Base-by-base conservation (phyloP, 768 basidiomycete species). In the Dendrothele bispora region DNA sequence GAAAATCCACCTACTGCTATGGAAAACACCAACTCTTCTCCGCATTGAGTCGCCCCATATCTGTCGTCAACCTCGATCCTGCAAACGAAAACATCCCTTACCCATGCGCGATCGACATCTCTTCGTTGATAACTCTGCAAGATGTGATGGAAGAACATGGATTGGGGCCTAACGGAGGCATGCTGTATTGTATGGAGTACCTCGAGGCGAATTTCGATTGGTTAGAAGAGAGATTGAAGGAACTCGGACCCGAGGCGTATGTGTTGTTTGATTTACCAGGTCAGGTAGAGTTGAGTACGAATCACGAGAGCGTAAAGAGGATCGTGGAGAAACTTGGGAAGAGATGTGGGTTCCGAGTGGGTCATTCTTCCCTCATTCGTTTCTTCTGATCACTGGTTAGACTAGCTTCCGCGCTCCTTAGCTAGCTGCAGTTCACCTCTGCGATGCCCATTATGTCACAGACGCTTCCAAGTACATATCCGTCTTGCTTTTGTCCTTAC, bases 141-240 rank as follows among this genome's bases (percentile, higher is more conserved):
- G 88, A 92, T 56, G 92, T 82, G 15, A 97, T 98, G 95, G 67
- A 82, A 11, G 81, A 84, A 43, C 81, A 87, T 56, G 80, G 82
- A 0, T 76, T 99, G 1, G 97, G 97, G 0, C 97, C 97, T 0
- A 99, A 99, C 56, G 97, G 97, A 12, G 95, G 82, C 5, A 91
- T 98, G 86, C 67, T 98, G 22, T 98, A 93, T 59, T 95, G 93
- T 61, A 88, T 97, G 80, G 95, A 98, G 61, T 97, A 98, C 59
- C 79, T 99, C 8, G 95, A 98, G 58, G 83, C 76, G n/a, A 98
- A 98, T 65, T 83, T 84, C 53, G 97, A 98, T 64, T 88, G 88
- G 85, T 74, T 95, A 8, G 82, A 90, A 65, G 80, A 77, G 45
- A 71, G 79, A 29, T 63, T 94, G 57, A 72, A 69, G 44, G 83